These are phyloP conservation scores for Micromonas commoda DNA, from an alignment of 139 green algal species.

Conservation along the genomic window DNA sequence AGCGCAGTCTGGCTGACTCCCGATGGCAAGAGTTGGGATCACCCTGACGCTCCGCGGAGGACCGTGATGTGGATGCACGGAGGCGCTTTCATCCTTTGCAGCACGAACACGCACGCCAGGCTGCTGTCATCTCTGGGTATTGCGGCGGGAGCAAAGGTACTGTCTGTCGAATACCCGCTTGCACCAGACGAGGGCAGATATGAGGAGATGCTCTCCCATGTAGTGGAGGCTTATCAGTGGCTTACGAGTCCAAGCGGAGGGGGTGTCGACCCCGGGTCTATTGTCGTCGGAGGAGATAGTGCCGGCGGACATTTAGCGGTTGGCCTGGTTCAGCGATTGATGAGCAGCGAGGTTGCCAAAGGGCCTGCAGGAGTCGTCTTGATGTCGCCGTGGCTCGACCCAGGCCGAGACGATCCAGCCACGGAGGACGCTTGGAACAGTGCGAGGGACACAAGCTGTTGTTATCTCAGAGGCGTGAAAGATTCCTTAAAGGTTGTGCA, in stretches of 20 bases:
- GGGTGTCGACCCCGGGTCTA: not conserved
- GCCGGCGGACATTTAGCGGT: not conserved
- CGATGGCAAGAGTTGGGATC: no score
- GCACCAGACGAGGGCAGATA: not conserved
- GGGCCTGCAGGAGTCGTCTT: not conserved
- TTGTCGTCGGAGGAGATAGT: not conserved
- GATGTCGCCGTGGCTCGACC: not conserved
- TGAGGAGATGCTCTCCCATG: not conserved
- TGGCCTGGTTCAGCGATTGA: not conserved
- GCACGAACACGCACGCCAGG: not conserved
- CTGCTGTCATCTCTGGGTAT: not conserved
- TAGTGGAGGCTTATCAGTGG: not conserved
- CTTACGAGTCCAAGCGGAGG: not conserved
- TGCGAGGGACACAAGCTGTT: no score
- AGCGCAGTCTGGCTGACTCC: not conserved
- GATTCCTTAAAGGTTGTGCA: not conserved
- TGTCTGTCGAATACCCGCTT: not conserved
- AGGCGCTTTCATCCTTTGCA: not conserved
- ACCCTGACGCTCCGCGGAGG: not conserved
- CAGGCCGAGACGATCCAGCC: not conserved
- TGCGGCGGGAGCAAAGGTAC: not conserved
- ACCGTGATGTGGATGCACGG: not conserved
- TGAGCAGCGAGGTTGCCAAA: no score
- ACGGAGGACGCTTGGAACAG: not conserved
- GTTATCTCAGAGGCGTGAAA: not conserved